phyloP scores from a whole-genome alignment of 2,329 filamentous ascomycete genomes.

The Aspergillus texensis region DNA sequence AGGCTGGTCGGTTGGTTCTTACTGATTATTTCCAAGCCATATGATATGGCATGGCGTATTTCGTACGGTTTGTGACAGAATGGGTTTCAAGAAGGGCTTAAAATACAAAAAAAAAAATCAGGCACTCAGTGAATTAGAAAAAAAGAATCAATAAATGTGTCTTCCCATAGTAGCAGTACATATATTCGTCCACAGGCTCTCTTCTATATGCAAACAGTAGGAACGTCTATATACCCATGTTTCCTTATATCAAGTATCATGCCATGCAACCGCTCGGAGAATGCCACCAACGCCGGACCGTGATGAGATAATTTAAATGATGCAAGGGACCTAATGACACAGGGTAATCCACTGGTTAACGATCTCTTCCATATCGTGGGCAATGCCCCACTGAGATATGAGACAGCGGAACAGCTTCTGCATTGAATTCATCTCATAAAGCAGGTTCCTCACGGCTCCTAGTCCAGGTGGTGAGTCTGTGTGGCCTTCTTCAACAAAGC shows the following conservation, averaged over 20 bases:
- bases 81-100: not conserved
- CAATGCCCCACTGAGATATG: constrained; percentile 50
- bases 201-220: not conserved
- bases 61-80: not conserved
- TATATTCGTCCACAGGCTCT: not conserved
- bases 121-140: not conserved
- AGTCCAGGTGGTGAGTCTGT: constrained; percentile 23
- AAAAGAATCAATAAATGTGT: not conserved
- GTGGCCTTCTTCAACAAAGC: constrained; percentile 39
- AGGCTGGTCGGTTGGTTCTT: not conserved
- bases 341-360: constrained; percentile 49
- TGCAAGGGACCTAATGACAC: constrained; percentile 36
- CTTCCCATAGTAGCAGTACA: not conserved
- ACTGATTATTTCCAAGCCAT: not conserved
- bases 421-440: constrained; percentile 53
- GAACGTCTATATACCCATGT: not conserved
- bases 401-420: constrained; percentile 51
- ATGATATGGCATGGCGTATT: not conserved
- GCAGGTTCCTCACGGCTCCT: constrained; percentile 40
- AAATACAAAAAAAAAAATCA: not conserved
- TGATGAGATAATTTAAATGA: not conserved
- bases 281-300: not conserved
- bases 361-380: constrained; percentile 50
- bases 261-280: not conserved
- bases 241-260: not conserved